Conservation (phyloP, 176 grass and related monocot species). For the Lolium perenne region DNA sequence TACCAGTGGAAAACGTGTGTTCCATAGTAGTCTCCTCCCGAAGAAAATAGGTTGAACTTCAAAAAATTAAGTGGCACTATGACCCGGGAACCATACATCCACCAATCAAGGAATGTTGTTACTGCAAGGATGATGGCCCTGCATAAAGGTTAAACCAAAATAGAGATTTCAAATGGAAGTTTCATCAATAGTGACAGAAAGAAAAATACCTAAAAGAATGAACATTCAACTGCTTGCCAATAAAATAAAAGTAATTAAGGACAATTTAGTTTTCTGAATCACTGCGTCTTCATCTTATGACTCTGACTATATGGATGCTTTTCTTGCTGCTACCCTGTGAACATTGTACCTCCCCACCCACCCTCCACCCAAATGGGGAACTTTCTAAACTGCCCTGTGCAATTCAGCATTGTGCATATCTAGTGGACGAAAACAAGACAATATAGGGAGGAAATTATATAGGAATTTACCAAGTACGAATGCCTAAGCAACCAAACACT, state of each 20-base stretch:
- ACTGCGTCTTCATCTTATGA: neutral
- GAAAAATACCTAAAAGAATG: neutral
- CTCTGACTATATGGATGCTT: neutral
- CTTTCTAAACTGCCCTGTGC: neutral
- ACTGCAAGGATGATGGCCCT: slow-evolving; percentile 72
- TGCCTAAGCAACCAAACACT: neutral
- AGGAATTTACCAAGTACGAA: slow-evolving; percentile 19
- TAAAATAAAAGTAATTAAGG: neutral
- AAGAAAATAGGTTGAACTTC: slow-evolving; percentile 93
- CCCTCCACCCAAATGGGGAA: neutral
- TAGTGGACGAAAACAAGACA: neutral
- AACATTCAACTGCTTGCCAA: neutral
- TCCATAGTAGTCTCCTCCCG: slow-evolving; percentile 92
- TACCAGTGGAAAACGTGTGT: slow-evolving; percentile 94
- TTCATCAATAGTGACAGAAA: neutral
- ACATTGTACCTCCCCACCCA: neutral
- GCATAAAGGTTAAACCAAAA: slow-evolving; percentile 36
- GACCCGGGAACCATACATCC: slow-evolving; percentile 74
- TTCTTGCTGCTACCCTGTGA: neutral
- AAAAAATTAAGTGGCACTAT: slow-evolving; percentile 95
- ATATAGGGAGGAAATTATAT: slow-evolving; percentile 19
- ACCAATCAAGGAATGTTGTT: slow-evolving; percentile 75
- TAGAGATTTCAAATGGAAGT: neutral
- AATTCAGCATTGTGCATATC: slow-evolving; percentile 14
- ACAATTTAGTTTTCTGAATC: neutral